Conservation (phyloP, 352 stramenopile species). For the Phytophthora cactorum region DNA sequence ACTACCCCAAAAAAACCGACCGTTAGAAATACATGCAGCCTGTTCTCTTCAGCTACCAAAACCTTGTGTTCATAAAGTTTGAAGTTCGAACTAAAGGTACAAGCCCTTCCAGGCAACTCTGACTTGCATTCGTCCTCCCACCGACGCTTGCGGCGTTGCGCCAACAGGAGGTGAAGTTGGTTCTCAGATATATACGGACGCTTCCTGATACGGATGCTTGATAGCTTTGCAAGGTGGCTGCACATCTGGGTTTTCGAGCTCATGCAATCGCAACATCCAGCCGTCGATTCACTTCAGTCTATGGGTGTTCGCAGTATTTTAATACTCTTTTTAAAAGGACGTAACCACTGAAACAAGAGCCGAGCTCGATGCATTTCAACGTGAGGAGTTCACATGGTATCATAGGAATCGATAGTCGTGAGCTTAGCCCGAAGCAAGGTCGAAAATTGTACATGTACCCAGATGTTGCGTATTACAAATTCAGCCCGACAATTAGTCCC, state of each 20-base stretch:
- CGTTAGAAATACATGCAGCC: too few species aligned
- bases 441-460: constrained; percentile 2
- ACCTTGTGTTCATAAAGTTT: too few species aligned
- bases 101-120: background rate
- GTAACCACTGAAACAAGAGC: background rate
- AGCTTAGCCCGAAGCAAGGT: background rate
- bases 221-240: constrained; percentile 24
- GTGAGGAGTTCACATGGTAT: background rate
- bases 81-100: too few species aligned
- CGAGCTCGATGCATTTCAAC: background rate
- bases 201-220: constrained; percentile 18
- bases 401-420: background rate
- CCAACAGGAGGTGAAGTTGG: background rate
- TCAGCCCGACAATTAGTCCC: constrained; percentile 5
- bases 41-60: too few species aligned
- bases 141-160: background rate
- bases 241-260: constrained; percentile 19
- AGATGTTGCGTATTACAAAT: constrained; percentile 12
- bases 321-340: too few species aligned
- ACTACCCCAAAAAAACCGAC: too few species aligned
- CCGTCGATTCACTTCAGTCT: background rate
- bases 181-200: constrained; percentile 33
- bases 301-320: background rate
- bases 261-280: constrained; percentile 2
- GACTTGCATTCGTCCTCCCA: background rate